These are phyloP conservation scores for Aulographum hederae DNA, from an alignment of 2,329 filamentous ascomycete genomes.

Conservation along the genomic window DNA sequence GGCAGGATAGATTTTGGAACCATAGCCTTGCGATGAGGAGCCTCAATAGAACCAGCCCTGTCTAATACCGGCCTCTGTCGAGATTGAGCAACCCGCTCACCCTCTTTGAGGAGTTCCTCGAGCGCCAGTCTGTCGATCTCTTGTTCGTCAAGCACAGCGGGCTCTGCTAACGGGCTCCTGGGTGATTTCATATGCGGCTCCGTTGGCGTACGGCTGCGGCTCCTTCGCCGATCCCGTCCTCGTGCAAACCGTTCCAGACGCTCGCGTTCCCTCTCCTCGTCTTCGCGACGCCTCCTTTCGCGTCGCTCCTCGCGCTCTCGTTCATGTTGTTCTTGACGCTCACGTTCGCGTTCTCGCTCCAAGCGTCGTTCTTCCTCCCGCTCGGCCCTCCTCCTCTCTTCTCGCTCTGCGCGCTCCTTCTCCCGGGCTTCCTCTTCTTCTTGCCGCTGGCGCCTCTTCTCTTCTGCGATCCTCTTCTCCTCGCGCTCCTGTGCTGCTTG, in stretches of 20 bases:
- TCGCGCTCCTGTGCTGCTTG: conserved; percentile 35
- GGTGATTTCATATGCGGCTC: conserved; percentile 9
- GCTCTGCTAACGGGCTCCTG: no score
- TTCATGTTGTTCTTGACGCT: conserved; percentile 28
- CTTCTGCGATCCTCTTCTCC: conserved; percentile 28
- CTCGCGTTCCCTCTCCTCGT: conserved; percentile 20
- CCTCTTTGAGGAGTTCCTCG: conserved; percentile 33
- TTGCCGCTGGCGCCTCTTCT: conserved; percentile 32
- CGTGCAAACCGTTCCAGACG: conserved; percentile 12
- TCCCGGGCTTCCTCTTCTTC: conserved; percentile 33
- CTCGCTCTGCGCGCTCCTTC: conserved; percentile 13
- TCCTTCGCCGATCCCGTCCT: conserved; percentile 11
- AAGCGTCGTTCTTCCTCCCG: conserved; percentile 22
- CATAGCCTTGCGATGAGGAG: conserved; percentile 23
- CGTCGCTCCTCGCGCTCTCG: conserved; percentile 28
- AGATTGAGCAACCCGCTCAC: conserved; percentile 32
- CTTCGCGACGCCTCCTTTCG: conserved; percentile 16
- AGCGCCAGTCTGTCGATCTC: conserved; percentile 36
- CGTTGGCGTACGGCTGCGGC: conserved; percentile 12
- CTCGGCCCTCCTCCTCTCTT: conserved; percentile 12
- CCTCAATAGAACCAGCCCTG: conserved; percentile 19
- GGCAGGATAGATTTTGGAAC: conserved; percentile 14
- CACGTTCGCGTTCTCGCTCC: conserved; percentile 32
- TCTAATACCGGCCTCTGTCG: conserved; percentile 32
- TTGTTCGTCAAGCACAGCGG: no score